Evolutionary conservation across 805 yeast genomes (phyloP).

Genomic region (Yarrowia deformans): DNA sequence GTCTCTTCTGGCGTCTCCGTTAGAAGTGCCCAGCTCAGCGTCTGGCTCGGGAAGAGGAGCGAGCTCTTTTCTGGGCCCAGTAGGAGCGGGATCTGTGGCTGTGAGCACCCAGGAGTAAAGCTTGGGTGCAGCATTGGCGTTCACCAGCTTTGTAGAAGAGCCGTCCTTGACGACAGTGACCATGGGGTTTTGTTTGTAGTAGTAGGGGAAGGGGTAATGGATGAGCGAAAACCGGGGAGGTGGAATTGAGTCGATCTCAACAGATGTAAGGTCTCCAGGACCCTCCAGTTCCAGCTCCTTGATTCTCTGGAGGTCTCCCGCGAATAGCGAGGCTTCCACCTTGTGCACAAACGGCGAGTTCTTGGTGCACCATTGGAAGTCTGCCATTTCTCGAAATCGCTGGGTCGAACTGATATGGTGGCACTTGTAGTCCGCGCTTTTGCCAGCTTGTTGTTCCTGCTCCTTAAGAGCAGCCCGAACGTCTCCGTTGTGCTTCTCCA

Average conservation of each 20-base stretch:
- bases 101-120: slow-evolving; percentile 49
- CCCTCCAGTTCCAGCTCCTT: slow-evolving; percentile 50
- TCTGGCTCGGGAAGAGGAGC: slow-evolving; percentile 25
- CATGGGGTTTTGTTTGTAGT: slow-evolving; percentile 76
- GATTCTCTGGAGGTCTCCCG: slow-evolving; percentile 55
- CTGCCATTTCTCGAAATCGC: slow-evolving; percentile 84
- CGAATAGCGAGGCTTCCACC: slow-evolving; percentile 54
- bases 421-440: slow-evolving; percentile 42
- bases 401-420: slow-evolving; percentile 65
- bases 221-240: slow-evolving; percentile 84
- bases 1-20: slow-evolving; percentile 17
- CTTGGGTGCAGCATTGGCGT: slow-evolving; percentile 47
- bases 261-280: slow-evolving; percentile 43
- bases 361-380: slow-evolving; percentile 76
- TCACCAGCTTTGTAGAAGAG: slow-evolving; percentile 47
- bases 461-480: slow-evolving; percentile 66
- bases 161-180: slow-evolving; percentile 59
- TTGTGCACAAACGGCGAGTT: slow-evolving; percentile 59
- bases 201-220: slow-evolving; percentile 77
- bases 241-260: slow-evolving; percentile 72
- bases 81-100: slow-evolving; percentile 51
- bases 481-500: slow-evolving; percentile 51
- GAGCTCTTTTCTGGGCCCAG: slow-evolving; percentile 49
- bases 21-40: not conserved
- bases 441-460: slow-evolving; percentile 43